Evolutionary conservation across 345 rosid genomes (phyloP), one percentile per base, ranked within the genome.

Genomic region (Mercurialis annua): DNA sequence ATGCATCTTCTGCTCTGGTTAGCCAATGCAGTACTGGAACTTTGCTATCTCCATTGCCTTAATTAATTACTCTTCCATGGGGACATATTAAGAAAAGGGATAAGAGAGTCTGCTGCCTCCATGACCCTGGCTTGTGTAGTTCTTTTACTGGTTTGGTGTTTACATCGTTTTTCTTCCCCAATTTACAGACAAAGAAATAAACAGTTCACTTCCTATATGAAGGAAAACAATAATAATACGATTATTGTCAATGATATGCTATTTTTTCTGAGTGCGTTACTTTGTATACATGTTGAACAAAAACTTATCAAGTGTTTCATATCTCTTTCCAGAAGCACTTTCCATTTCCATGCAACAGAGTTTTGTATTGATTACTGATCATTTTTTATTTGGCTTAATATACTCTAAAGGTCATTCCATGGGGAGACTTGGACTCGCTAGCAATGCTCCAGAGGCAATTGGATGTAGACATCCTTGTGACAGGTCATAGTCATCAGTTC

Each of bases 401-500:
- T 73, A 47, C 62, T 46, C 24, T 69, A 46, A 75, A 90, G 97
- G 97, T 93, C 47, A 76, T 90, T 76, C 97, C 98, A 10, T 93
- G 98, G 97, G 98, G 98, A 46, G 97, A 93, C 80, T 75, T 93
- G 59, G 98, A 93, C 54, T 90, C 96, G 3, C 81, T 93, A 49
- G 92, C 97, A 36, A 90, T 93, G 98, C 86, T 93, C 20, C 98
- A 93, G 75, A 85, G 98, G 69, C 96, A 90, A 72, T 85, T 93
- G 66, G 97, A 87, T 27, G 98, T 93, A 2, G 98, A 93, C 82
- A 93, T 90, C 50, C 95, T 90, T 20, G 91, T 93, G 58, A 93
- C 97, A 0, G 98, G 98, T 61, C 96, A 89, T 72, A 93, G 97
- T 26, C 97, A 93, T 77, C 98, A 93, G 81, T 93, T 93, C 78